Conservation (phyloP, 441 rosid genomes). For the Brassica balearica region DNA sequence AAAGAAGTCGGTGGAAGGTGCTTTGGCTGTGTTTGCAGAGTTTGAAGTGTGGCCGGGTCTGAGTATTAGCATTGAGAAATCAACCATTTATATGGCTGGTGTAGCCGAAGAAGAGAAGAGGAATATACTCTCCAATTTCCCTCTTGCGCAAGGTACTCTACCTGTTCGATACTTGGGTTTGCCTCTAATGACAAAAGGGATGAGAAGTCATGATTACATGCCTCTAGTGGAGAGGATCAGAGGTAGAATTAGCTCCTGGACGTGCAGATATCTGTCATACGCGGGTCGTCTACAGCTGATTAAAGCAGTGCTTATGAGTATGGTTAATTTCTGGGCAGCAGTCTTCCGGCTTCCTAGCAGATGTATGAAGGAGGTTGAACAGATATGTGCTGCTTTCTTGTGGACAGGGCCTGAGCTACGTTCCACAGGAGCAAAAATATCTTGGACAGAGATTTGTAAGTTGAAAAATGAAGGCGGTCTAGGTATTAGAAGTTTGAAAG, state of each 20-base stretch:
- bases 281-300: background rate
- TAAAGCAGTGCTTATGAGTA: background rate
- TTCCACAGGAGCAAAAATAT: background rate
- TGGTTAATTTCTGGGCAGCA: background rate
- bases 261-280: background rate
- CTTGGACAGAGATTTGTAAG: background rate
- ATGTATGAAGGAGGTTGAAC: background rate
- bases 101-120: background rate
- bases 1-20: background rate
- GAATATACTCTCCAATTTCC: background rate
- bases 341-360: background rate
- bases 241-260: background rate
- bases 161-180: background rate
- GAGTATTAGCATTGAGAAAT: background rate
- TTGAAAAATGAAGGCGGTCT: background rate
- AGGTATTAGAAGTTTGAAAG: background rate
- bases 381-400: too few species aligned
- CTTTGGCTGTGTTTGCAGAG: background rate
- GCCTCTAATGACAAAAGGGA: background rate
- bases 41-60: background rate
- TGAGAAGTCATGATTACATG: background rate
- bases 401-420: background rate
- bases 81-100: background rate
- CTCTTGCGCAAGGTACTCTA: background rate
- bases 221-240: background rate